Evolutionary conservation across 2,329 filamentous ascomycete genomes (phyloP).

Genomic region (Xylariales sp.): DNA sequence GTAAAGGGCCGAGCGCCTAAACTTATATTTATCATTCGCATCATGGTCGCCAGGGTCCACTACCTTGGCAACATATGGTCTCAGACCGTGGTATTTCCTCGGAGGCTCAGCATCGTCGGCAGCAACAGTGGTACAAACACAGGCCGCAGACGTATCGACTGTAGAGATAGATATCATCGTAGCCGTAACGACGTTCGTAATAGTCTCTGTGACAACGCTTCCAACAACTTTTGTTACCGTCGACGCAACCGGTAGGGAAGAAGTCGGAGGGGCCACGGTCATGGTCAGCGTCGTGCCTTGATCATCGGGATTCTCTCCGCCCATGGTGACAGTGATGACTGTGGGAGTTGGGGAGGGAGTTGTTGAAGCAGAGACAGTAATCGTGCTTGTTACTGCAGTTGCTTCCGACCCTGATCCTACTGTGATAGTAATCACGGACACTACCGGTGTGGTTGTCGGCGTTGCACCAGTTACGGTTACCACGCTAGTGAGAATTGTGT

Average conservation of each 20-base stretch:
- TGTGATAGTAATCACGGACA: constrained; percentile 38
- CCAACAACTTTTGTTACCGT: constrained; percentile 38
- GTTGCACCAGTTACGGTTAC: constrained; percentile 18
- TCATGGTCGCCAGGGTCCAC: neutral
- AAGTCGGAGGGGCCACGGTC: constrained; percentile 19
- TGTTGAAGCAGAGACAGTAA: constrained; percentile 24
- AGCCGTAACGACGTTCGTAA: constrained; percentile 27
- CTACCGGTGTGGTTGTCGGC: constrained; percentile 19
- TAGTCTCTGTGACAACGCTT: constrained; percentile 32
- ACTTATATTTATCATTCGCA: constrained; percentile 14
- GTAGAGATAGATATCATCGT: constrained; percentile 37
- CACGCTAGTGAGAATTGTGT: constrained; percentile 30
- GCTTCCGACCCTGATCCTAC: constrained; percentile 26
- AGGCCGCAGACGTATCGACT: constrained; percentile 7
- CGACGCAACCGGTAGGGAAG: constrained; percentile 7
- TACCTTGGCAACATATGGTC: neutral
- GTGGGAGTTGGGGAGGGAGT: neutral
- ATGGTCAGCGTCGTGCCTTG: constrained; percentile 34
- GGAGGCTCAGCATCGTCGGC: neutral
- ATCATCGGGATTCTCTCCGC: constrained; percentile 26
- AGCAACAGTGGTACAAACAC: constrained; percentile 9
- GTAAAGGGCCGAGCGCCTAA: constrained; percentile 14
- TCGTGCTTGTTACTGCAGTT: constrained; percentile 27
- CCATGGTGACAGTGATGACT: constrained; percentile 38
- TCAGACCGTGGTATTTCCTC: neutral